Base-by-base conservation (phyloP, 306 rosid species). In the Casuarina cunninghamiana region DNA sequence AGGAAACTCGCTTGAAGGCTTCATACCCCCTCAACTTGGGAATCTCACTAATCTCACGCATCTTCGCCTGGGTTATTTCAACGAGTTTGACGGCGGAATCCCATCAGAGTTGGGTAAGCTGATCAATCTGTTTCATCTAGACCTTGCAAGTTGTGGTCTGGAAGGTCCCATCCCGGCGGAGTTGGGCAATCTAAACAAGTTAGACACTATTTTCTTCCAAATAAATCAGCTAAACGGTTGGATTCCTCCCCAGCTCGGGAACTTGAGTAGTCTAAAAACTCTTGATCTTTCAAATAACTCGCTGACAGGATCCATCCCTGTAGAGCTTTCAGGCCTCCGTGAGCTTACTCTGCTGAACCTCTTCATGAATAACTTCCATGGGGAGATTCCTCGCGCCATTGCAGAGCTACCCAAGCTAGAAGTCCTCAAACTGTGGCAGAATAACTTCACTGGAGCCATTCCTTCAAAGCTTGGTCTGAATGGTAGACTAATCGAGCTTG, bases 251-350 rank as follows among this genome's bases (percentile, higher is more conserved):
- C 87, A 86, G 53, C 57, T 94, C 35, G 96, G 96, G 57, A 94
- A 91, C 49, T 46, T 94, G 75, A 91, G 88, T 8, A 75, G 77
- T 76, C 71, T 94, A 83, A 82, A 78, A 73, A 82, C 87, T 65
- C 93, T 94, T 76, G 98, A 94, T 81, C 77, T 94, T 44, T 94
- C 98, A 10, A 86, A 91, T 87, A 94, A 94, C 83, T 96, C 82
- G 61, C 65, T 94, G 9, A 89, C 79, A 1, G 97, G 98, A 67
- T 92, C 88, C 13, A 86, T 94, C 53, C 96, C 97, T 0, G 55
- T 67, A 61, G 96, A 91, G 80, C 83, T 94, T 71, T 86, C 87
- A 12, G 80, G 83, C 53, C 97, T 94, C 73, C 82, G n/a, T 4
- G 74, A 90, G 83, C 97, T 94, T 35, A 80, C 76, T 37, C 94